Evolutionary conservation across 345 rosid species (phyloP).

Genomic region (Ceriops zippeliana): DNA sequence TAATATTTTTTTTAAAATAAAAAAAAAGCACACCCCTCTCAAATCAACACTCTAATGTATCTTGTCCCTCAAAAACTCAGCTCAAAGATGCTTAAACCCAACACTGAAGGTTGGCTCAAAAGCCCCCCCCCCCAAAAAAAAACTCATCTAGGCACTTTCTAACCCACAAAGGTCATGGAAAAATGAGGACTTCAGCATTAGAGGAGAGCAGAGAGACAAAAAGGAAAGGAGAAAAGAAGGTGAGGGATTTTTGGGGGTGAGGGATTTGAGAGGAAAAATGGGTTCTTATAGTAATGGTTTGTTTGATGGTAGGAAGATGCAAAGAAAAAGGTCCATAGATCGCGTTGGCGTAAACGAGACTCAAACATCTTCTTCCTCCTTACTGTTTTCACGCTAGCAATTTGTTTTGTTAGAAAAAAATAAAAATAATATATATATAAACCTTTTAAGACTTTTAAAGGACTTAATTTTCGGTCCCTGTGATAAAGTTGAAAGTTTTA

Average conservation of each 20-base stretch:
- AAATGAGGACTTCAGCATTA: background rate
- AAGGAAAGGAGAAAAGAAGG: background rate
- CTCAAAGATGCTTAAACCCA: background rate
- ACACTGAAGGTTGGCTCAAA: background rate
- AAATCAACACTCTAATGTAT: background rate
- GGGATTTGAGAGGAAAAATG: slow-evolving; percentile 27
- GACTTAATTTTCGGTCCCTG: slow-evolving; percentile 14
- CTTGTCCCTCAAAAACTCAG: background rate
- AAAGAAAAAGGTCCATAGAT: slow-evolving; percentile 26
- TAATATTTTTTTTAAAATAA: background rate
- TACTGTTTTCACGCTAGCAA: slow-evolving; percentile 24
- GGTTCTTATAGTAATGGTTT: slow-evolving; percentile 41
- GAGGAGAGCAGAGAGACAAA: background rate
- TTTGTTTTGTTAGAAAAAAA: slow-evolving; percentile 5
- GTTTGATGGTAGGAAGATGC: background rate
- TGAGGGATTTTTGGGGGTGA: slow-evolving; percentile 6
- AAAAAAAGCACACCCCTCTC: background rate
- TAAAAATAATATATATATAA: background rate
- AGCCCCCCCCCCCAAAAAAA: background rate
- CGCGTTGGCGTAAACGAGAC: slow-evolving; percentile 73
- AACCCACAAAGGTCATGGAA: background rate
- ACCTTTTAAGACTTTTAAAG: slow-evolving; percentile 13
- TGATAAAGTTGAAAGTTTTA: slow-evolving; percentile 17
- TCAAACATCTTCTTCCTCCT: slow-evolving; percentile 35
- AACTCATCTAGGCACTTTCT: slow-evolving; percentile 4